Base-by-base conservation (phyloP, 495 filamentous ascomycete genomes). In the Neurospora tetrasperma region DNA sequence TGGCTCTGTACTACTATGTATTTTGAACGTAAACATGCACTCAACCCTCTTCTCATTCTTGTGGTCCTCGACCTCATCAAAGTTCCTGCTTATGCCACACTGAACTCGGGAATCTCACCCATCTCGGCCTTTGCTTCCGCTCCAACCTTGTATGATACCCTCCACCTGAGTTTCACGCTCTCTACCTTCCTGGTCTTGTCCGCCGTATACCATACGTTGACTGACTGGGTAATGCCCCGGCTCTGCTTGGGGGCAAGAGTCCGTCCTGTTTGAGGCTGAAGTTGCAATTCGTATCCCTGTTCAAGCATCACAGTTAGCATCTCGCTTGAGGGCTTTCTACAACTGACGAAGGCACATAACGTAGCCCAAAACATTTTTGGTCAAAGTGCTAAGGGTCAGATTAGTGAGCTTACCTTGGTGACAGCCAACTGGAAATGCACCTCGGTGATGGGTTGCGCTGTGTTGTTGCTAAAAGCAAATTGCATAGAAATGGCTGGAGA, bases 391-490 rank as follows among this genome's bases (percentile, higher is more conserved):
- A 18, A 27, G 69, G 27, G 72, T 38, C 41, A 38, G 31, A 48
- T 44, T 5, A 41, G 69, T 71, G 70, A 20, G 20, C 83, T 76
- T 83, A 97, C 96, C 88, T 94, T 98, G 43, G 94, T 94, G 9
- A 97, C 95, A 4, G 96, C 96, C 71, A 95, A 86, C 80, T 96
- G 92, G 78, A 98, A 97, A 68, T 94, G 93, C 46, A 98, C 83
- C 68, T 96, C 93, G 1, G 87, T 85, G 46, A 99, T 87, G 0
- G 87, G 85, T 75, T 91, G 87, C 35, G 86, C 84, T 4, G 90
- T 91, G 70, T 87, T 89, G 77, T 97, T 98, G 18, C 92, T 94
- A 77, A 98, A 97, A 10, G 86, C 81, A 71, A 94, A 89, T 9
- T 84, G 78, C 16, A 97, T 78, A 16, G 86, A 84, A 73, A 94